Evolutionary conservation across 2,329 filamentous ascomycete species (phyloP).

Genomic region (Sporothrix schenckii): DNA sequence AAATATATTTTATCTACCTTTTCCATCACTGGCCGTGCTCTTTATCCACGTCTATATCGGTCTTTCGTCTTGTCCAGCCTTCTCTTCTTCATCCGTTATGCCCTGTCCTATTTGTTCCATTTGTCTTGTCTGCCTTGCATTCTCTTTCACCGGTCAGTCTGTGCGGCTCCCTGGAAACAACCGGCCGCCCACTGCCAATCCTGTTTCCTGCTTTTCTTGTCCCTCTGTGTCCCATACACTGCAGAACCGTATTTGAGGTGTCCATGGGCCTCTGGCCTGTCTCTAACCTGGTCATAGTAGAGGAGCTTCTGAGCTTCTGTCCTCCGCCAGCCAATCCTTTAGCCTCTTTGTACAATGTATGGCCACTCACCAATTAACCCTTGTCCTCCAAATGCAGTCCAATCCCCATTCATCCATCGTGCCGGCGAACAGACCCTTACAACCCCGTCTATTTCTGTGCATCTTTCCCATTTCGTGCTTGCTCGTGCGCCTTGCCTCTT

Average conservation of each 20-base stretch:
- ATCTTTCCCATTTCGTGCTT: neutral
- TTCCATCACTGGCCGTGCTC: neutral
- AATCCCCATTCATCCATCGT: constrained; percentile 20
- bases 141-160: constrained; percentile 15
- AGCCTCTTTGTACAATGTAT: neutral
- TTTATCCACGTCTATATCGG: neutral
- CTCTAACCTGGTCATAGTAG: neutral
- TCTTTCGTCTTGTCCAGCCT: neutral
- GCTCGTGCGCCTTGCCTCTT: neutral
- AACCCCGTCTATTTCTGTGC: neutral
- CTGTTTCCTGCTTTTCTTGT: neutral
- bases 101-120: neutral
- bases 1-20: neutral
- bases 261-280: neutral
- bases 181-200: neutral
- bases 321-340: neutral
- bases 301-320: neutral
- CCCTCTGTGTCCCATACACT: neutral
- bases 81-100: neutral
- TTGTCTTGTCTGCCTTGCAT: neutral
- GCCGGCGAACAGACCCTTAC: constrained; percentile 22
- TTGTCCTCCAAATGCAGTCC: neutral
- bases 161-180: neutral
- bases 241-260: neutral
- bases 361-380: neutral